Percentiles rank a stretch among this genome's conserved stretches.
These are phyloP conservation scores for Diatrype stigma DNA, from an alignment of 2,329 filamentous ascomycete genomes.

Conservation along the genomic window DNA sequence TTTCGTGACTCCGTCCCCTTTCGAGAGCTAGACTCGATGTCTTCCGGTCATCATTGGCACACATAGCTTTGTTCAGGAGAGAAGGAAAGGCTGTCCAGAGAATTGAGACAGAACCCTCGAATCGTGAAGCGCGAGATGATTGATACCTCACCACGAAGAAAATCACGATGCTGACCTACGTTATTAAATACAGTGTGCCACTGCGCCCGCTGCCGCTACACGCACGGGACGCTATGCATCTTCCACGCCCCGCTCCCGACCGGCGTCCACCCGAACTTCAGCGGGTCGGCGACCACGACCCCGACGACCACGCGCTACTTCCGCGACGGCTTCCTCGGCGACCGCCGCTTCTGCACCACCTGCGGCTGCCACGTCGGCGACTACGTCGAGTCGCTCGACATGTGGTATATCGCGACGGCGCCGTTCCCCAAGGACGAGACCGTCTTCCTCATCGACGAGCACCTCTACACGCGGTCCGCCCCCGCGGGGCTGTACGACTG, in stretches of 20 bases:
- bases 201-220: constrained; percentile 4
- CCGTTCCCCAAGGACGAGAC: neutral
- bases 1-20: no score
- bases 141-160: no score
- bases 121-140: no score
- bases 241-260: neutral
- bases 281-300: neutral
- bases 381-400: neutral
- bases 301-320: neutral
- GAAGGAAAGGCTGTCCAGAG: no score
- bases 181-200: no score
- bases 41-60: no score
- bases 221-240: constrained; percentile 1
- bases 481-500: constrained; percentile 5
- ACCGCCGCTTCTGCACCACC: no score
- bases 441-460: constrained; percentile 1
- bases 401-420: constrained; percentile 5
- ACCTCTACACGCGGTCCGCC: constrained; percentile 3
- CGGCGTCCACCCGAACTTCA: neutral
- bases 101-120: no score
- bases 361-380: constrained; percentile 9
- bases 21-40: no score
- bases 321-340: no score
- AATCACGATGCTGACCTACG: no score
- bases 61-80: no score